Evolutionary conservation across 2,329 filamentous ascomycete species (phyloP).

Genomic region (Scedosporium boydii): DNA sequence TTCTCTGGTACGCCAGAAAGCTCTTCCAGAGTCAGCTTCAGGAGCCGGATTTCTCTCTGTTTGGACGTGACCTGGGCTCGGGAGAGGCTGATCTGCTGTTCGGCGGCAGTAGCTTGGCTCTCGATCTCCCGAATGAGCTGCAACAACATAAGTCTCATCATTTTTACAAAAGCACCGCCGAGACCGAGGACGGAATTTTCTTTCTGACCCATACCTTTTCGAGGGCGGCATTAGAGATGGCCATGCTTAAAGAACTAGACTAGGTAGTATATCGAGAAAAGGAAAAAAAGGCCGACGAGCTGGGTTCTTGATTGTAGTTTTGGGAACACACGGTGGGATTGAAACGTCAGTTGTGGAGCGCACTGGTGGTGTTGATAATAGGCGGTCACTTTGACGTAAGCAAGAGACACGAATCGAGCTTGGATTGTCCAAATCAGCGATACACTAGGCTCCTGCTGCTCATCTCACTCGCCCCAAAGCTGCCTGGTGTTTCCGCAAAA

Average conservation of each 20-base stretch:
- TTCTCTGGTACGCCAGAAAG: constrained; percentile 64
- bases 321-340: too few relatives aligned
- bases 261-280: not conserved
- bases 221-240: constrained; percentile 85
- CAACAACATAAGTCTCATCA: constrained; percentile 4
- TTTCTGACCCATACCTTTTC: constrained; percentile 60
- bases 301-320: too few relatives aligned
- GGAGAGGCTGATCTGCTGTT: constrained; percentile 85
- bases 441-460: too few relatives aligned
- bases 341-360: too few relatives aligned
- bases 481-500: too few relatives aligned
- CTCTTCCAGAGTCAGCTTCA: constrained; percentile 80
- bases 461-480: too few relatives aligned
- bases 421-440: too few relatives aligned
- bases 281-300: too few relatives aligned
- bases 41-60: constrained; percentile 78
- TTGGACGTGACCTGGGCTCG: constrained; percentile 77
- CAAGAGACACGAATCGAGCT: too few relatives aligned
- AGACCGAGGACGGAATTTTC: not conserved
- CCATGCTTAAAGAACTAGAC: constrained; percentile 48
- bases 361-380: too few relatives aligned
- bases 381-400: too few relatives aligned
- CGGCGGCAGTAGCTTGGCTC: constrained; percentile 74
- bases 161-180: not conserved
- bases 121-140: constrained; percentile 92